Base-by-base conservation (phyloP, 2,329 filamentous ascomycete genomes). In the Xylariales sp. region DNA sequence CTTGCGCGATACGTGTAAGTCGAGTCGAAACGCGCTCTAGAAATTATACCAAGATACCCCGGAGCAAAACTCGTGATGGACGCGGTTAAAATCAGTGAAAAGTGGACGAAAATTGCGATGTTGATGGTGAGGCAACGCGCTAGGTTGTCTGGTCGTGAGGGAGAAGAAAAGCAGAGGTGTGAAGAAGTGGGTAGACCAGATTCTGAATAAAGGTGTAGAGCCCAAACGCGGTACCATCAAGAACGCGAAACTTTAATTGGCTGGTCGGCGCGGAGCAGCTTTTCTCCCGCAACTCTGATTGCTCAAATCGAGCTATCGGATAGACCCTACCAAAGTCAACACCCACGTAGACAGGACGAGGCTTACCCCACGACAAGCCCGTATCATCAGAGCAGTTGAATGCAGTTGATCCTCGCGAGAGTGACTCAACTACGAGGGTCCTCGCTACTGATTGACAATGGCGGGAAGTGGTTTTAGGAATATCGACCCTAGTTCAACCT, bases 1-100 rank as follows among this genome's bases (percentile, higher is more conserved):
- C 70, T 67, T 51, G 61, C 72, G 72, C 73, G 70, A 67, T 57
- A 50, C 41, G 47, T 48, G 45, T 46, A 41, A 36, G 33, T 44
- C 28, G 35, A 14, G 20, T 53, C 50, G 43, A 39, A 39, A 33
- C 36, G 33, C 36, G 24, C 18, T 16, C 11, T 23, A 33, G 18
- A 38, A n/a, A n/a, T n/a, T n/a, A n/a, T n/a, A n/a, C n/a, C n/a
- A n/a, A n/a, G n/a, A n/a, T n/a, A n/a, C n/a, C n/a, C n/a, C n/a
- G n/a, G n/a, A n/a, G 12, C 21, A 13, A 18, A 8, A 14, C 20
- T 12, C 18, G n/a, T 32, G 29, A 27, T 24, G 36, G 8, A 8
- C n/a, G 10, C 5, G n/a, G 6, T n/a, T 15, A 16, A 29, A 29
- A n/a, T 15, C 27, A 15, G 8, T 4, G 15, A 21, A 18, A 25